Percentiles rank a stretch among this genome's conserved stretches.
phyloP scores from a whole-genome alignment of 116 monocot species.

The Trichopus zeylanicus region DNA sequence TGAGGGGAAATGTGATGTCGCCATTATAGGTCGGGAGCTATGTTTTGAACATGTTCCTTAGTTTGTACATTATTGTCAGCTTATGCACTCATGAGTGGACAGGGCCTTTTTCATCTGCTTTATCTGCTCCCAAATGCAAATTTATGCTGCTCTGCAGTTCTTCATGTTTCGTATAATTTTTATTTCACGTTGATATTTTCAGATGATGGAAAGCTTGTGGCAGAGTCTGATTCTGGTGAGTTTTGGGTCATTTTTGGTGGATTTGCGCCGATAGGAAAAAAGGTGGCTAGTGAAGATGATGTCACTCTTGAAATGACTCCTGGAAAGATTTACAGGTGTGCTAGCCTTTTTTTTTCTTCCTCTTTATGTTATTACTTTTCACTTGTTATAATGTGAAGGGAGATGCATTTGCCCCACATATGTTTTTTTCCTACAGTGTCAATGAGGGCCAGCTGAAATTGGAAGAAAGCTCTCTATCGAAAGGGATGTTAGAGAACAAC shows the following conservation, averaged over 20 bases:
- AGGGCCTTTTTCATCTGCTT: not conserved
- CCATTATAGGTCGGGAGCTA: conserved; percentile 69
- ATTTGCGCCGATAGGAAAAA: conserved; percentile 88
- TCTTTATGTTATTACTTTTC: not conserved
- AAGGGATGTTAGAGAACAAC: conserved; percentile 74
- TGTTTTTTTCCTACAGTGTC: conserved; percentile 42
- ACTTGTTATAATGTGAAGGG: not conserved
- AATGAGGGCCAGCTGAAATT: conserved; percentile 59
- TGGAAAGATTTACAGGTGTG: conserved; percentile 62
- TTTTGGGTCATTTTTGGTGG: conserved; percentile 97
- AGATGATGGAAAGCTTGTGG: conserved; percentile 86
- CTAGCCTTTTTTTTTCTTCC: conserved; percentile 3
- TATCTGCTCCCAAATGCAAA: no score
- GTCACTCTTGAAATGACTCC: conserved; percentile 28
- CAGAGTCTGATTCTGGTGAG: conserved; percentile 85
- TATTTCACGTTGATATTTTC: conserved; percentile 9
- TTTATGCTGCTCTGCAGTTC: not conserved
- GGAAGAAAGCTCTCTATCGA: conserved; percentile 63
- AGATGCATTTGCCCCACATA: not conserved
- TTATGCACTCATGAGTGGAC: not conserved
- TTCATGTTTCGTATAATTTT: not conserved
- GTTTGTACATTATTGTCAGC: not conserved
- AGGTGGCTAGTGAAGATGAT: conserved; percentile 51
- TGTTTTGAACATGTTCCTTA: not conserved
- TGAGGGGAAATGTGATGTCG: conserved; percentile 78